Percentiles rank a stretch among this genome's conserved stretches.
Conservation (phyloP, 495 filamentous ascomycete genomes). For the Aspergillus biplanus region DNA sequence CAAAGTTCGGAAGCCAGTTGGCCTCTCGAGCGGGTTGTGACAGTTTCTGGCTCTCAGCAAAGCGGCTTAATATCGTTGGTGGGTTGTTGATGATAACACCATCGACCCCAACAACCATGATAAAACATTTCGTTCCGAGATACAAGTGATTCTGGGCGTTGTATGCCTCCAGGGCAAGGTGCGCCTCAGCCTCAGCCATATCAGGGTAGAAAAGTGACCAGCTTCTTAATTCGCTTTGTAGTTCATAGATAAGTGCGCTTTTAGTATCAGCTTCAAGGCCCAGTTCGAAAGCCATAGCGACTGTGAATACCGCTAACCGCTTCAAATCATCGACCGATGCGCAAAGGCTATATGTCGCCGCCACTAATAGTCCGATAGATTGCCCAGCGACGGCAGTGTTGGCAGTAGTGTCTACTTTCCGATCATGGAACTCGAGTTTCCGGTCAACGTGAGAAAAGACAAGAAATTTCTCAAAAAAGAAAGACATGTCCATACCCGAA, state of each 20-base stretch:
- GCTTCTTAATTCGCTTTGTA: not conserved
- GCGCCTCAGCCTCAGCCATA: not conserved
- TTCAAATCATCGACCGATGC: not conserved
- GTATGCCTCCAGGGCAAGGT: not conserved
- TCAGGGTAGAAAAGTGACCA: not conserved
- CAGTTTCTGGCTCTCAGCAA: not conserved
- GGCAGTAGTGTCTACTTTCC: not conserved
- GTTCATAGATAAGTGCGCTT: not conserved
- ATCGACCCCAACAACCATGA: not conserved
- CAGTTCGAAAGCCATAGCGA: not conserved
- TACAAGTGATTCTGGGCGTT: not conserved
- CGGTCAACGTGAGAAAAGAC: too few relatives aligned
- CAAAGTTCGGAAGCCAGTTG: not conserved
- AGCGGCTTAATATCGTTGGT: not conserved
- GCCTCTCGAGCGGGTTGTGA: not conserved
- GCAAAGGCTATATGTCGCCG: not conserved
- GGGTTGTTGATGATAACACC: not conserved
- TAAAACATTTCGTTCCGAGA: not conserved
- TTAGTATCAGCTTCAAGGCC: not conserved
- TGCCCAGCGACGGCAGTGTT: not conserved
- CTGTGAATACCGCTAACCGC: not conserved
- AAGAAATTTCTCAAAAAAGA: not conserved
- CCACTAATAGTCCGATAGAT: not conserved
- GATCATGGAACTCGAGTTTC: not conserved
- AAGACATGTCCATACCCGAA: not conserved